Base-by-base conservation (phyloP, 495 filamentous ascomycete genomes). In the Podospora sp. region DNA sequence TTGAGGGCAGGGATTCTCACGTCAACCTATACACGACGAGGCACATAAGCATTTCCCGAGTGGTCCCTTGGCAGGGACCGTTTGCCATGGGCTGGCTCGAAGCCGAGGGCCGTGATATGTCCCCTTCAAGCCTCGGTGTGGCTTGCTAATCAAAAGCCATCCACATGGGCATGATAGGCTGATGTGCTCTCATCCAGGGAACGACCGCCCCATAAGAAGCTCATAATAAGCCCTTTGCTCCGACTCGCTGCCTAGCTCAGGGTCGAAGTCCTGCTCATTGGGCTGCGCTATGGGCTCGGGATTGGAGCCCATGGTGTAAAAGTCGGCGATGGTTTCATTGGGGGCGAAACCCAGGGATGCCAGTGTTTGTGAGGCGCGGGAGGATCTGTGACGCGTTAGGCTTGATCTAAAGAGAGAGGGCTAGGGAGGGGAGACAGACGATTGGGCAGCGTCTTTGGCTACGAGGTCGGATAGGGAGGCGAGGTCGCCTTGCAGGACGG, bases 171-270 rank as follows among this genome's bases (percentile, higher is more conserved):
- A 46, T 12, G 14, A 14, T 14, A 46, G 40, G 40, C 14, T 18
- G 4, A 46, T 46, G 16, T 36, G 21, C 49, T 14, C 0, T 65
- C 35, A 65, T 20, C 63, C 60, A 0, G 65, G 68, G 46, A 77
- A 77, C 0, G 69, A 62, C 35, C 74, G 67, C 6, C 76, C 76
- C 76, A 78, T 78, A 12, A 78, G 69, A 2, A 78, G 66, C 71
- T 78, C 76, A 46, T 78, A 78, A 46, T 75, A 78, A 8, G 73
- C 73, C 49, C 73, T 69, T 68, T 78, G 76, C 58, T 78, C 76
- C 0, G 68, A 69, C 65, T 78, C 76, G 35, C 52, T 69, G 26
- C 76, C 76, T 4, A 78, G 66, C 20, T 72, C 68, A 0, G 73
- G 72, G 29, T 78, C 76, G 50, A 73, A 70, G 21, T 73, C 73